Base-by-base conservation (phyloP, 768 basidiomycete species). In the Phaeotremella fagi region DNA sequence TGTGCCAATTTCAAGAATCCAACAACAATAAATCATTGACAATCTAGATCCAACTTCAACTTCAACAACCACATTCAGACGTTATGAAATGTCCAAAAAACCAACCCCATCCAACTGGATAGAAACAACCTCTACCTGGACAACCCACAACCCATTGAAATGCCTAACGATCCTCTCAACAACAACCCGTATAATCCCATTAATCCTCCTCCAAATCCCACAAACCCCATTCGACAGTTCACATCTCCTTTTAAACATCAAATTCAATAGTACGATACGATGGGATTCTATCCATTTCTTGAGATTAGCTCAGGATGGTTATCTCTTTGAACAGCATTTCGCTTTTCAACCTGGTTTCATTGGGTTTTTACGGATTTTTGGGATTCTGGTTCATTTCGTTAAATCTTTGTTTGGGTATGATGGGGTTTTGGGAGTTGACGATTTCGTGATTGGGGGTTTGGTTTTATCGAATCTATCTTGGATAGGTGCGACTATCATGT, bases 221-320 rank as follows among this genome's bases (percentile, higher is more conserved):
- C 35, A 50, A 0, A 14, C 16, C 2, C 3, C 57, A 11, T 70
- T 70, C 59, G 68, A 70, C 53, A 38, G 59, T 2, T 70, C 68
- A 6, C 60, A 56, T 23, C 14, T 36, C 7, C 27, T 66, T 14
- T 18, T 60, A 18, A 18, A 15, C 3, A 4, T 28, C 12, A 24
- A 48, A 14, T 24, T 18, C 4, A 23, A 43, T 15, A 20, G 27
- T 20, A 68, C 83, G 2, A 76, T 90, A 9, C 82, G 90, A 61
- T 99, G 94, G 95, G 94, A 98, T 68, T 79, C 79, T 2, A 80
- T 97, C 60, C 85, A 95, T 74, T 97, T 90, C 71, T 61, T 77
- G 4, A 79, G 81, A 62, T 82, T 89, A 48, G 87, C 89, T 0
- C 64, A 77, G 24, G 54, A 80, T 11, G 80, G 81, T 7, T 80